Conservation (phyloP, 306 rosid species). For the Purshia tridentata region DNA sequence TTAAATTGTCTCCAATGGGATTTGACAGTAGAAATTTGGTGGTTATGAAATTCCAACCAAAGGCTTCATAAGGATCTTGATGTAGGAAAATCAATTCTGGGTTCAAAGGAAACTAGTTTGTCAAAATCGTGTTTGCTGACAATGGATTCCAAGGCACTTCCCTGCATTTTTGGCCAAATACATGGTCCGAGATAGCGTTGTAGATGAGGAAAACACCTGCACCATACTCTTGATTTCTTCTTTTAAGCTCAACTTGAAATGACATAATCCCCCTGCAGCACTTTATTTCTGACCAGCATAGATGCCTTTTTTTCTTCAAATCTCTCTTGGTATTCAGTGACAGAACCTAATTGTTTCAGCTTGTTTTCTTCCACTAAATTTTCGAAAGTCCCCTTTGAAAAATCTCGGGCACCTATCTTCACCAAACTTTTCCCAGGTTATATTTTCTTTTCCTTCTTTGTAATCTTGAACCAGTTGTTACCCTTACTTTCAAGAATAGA, state of each 20-base stretch:
- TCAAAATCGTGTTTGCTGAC: too few relatives aligned
- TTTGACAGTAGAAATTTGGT: neutral
- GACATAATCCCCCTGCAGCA: too few relatives aligned
- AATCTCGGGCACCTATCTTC: neutral
- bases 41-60: neutral
- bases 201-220: too few relatives aligned
- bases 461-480: neutral
- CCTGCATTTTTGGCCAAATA: too few relatives aligned
- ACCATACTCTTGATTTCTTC: neutral
- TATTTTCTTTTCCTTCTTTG: neutral
- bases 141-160: too few relatives aligned
- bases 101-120: too few relatives aligned
- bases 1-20: neutral
- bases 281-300: neutral
- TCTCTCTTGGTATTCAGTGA: too few relatives aligned
- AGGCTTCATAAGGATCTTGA: neutral
- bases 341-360: neutral
- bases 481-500: neutral
- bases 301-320: neutral
- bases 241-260: too few relatives aligned
- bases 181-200: too few relatives aligned
- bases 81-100: neutral
- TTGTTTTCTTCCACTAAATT: neutral
- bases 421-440: neutral
- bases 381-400: neutral